Base-by-base conservation (phyloP, 371 early-diverging fungal species). In the Mucor circinelloides region DNA sequence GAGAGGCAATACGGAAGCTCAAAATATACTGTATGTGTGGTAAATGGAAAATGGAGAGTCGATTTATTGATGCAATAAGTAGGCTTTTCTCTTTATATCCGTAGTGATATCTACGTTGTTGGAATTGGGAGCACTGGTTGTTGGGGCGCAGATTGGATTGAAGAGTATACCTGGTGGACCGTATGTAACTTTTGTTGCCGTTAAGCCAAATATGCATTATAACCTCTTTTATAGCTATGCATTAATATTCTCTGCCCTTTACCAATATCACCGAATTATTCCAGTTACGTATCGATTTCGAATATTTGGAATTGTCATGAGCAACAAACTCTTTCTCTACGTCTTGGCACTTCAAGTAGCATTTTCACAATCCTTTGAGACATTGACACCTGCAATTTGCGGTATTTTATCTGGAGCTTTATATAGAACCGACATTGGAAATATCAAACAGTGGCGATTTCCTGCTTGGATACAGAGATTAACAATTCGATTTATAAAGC, bases 1-100 rank as follows among this genome's bases (percentile, higher is more conserved):
- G 93, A 93, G 70, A 89, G 92, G 44, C 89, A 86, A 25, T 92
- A 85, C 79, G 91, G 91, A 17, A 83, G 87, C 27, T 69, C 81
- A 17, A 92, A 92, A 76, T 93, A 87, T 71, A 84, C 80, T 36
- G 89, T 85, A 87, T 57, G 73, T 61, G 10, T 36, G 31, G 6
- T 3, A 46, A 52, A 10, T 62, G 15, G 46, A 12, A 3, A 23
- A 23, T 21, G 2, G 9, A 57, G 23, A 10, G 25, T 19, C 52
- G 12, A 3, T 60, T 13, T 40, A 40, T 17, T 40, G 17, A 40
- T 40, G 17, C 40, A 15, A 17, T 17, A 40, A 38, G 12, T n/a
- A 89, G 89, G 84, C 91, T 0, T 90, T 91, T 65, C 62, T 88
- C 6, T 74, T 85, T 62, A 70, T 90, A n/a, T 71, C 89, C 0